phyloP scores from a whole-genome alignment of 257 asterid species.

The Orobanche coerulescens region DNA sequence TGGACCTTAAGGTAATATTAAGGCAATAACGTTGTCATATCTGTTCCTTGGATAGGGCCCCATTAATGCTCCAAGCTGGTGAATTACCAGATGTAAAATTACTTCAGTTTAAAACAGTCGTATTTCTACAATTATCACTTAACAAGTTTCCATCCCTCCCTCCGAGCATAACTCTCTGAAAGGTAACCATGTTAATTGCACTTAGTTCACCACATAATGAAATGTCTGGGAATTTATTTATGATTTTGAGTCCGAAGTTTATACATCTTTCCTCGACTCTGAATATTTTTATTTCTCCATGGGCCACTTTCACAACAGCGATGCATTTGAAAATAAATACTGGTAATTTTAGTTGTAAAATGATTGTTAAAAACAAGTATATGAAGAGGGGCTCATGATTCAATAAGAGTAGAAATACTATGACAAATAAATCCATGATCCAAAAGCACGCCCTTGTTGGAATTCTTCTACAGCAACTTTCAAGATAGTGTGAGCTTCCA shows the following conservation, averaged over 20 bases:
- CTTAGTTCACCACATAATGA: background rate
- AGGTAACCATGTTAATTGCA: background rate
- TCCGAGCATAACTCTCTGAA: background rate
- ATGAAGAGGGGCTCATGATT: background rate
- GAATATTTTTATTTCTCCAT: slow-evolving; percentile 7
- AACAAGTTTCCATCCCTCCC: too few species aligned
- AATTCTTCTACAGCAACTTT: background rate
- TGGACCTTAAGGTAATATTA: slow-evolving; percentile 7
- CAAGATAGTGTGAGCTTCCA: background rate
- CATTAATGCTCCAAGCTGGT: too few species aligned
- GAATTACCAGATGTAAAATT: too few species aligned
- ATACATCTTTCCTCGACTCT: background rate
- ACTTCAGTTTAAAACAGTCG: too few species aligned
- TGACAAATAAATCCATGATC: background rate
- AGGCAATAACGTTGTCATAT: background rate
- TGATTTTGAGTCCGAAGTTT: background rate
- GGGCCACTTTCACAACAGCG: slow-evolving; percentile 1
- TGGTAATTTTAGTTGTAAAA: background rate
- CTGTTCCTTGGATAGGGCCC: background rate
- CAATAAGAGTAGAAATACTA: background rate
- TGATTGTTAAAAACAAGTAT: background rate
- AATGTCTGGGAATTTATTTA: background rate
- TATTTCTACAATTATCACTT: too few species aligned
- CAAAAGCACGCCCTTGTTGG: background rate
- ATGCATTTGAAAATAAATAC: background rate